Evolutionary conservation across 306 rosid genomes (phyloP), one percentile per base, ranked within the genome.

Genomic region (Dryas drummondii): DNA sequence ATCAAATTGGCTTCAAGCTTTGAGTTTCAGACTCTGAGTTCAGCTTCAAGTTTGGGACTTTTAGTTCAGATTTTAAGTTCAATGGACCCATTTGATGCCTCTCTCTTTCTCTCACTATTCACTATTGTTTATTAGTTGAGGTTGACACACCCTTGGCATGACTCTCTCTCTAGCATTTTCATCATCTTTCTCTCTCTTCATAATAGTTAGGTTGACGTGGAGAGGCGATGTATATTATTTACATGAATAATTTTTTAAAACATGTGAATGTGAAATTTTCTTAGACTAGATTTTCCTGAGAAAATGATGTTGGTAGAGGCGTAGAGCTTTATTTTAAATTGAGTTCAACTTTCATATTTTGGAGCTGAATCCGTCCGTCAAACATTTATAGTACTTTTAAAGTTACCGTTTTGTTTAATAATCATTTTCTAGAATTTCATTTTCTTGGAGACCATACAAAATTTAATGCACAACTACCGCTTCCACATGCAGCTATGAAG

Each of bases 391-490:
- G 74, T 77, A 67, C 10, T 73, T 51, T 53, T 22, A 7, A 76
- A 80, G 82, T 69, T 68, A 42, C 77, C 50, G 60, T 37, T 73
- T 71, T 51, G 15, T 45, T 51, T 44, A 42, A n/a, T 45, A 19
- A 16, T 27, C 53, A 68, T 26, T 60, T 26, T 73, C 5, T 47
- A 15, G 40, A 40, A 26, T 50, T 15, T 56, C 27, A 44, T 7
- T 40, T 46, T 60, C 55, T 68, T 17, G 76, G 63, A 46, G 82
- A 41, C 78, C 76, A 58, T 76, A 73, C 15, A 16, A 46, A 71
- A 87, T 86, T 87, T 71, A 85, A 82, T 85, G 88, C 83, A 16
- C 82, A 85, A 13, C 85, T 47, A 65, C 82, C 77, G 3, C 80
- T 80, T 78, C 78, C 91, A 83, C 84, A 55, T 79, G 89, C 74